phyloP scores from a whole-genome alignment of 257 asterid genomes.

The Primulina tabacum region DNA sequence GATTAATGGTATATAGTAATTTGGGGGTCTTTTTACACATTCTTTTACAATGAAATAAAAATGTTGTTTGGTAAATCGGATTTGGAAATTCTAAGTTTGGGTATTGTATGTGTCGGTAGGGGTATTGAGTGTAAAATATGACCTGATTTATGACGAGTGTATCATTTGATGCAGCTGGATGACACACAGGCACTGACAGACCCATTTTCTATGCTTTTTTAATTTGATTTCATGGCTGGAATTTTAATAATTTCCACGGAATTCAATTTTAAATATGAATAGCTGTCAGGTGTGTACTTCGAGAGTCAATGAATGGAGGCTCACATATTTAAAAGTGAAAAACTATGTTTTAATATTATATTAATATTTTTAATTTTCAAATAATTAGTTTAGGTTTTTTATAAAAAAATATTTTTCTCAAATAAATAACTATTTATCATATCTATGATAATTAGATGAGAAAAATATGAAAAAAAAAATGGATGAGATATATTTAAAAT shows the following conservation, averaged over 20 bases:
- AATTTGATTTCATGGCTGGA: neutral
- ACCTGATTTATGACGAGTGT: slow-evolving; percentile 15
- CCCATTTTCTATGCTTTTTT: neutral
- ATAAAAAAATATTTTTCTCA: too few species aligned
- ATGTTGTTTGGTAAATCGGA: slow-evolving; percentile 15
- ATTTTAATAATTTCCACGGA: neutral
- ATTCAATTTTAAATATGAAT: too few species aligned
- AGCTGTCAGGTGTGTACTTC: neutral
- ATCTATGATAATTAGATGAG: too few species aligned
- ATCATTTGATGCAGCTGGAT: slow-evolving; percentile 18
- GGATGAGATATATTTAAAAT: too few species aligned
- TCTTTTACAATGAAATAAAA: slow-evolving; percentile 9
- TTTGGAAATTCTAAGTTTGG: too few species aligned
- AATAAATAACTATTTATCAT: too few species aligned
- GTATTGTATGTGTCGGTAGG: slow-evolving; percentile 29
- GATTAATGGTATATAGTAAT: slow-evolving; percentile 40
- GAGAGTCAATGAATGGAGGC: neutral
- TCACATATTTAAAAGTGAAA: too few species aligned
- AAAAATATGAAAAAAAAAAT: too few species aligned
- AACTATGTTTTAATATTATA: too few species aligned
- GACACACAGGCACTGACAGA: neutral
- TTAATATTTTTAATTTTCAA: too few species aligned
- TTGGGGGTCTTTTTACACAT: neutral
- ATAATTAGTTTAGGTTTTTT: too few species aligned
- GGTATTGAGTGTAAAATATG: slow-evolving; percentile 15